These are phyloP conservation scores for Fallopia convolvulus DNA, from an alignment of 148 eudicot genomes.

Conservation along the genomic window DNA sequence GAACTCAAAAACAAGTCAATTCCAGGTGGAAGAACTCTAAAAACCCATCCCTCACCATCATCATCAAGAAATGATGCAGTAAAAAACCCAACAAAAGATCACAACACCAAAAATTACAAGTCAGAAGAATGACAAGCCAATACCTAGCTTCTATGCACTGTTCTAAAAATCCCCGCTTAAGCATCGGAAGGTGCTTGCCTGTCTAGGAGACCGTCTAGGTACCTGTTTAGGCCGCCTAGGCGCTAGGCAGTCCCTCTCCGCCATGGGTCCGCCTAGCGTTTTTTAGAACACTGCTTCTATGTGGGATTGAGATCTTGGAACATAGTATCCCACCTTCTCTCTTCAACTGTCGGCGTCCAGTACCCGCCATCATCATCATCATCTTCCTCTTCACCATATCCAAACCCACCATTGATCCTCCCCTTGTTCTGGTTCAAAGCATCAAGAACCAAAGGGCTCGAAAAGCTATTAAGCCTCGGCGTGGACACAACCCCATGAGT, in stretches of 20 bases:
- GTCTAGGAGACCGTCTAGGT: no score
- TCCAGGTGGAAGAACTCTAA: conserved; percentile 19
- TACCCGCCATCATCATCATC: conserved; percentile 30
- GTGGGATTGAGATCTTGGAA: conserved; percentile 72
- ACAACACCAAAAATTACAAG: background rate
- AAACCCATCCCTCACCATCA: conserved; percentile 25
- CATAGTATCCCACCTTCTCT: conserved; percentile 78
- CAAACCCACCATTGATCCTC: conserved; percentile 17
- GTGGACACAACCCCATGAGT: conserved; percentile 43
- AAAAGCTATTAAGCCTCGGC: conserved; percentile 39
- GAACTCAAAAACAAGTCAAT: conserved; percentile 10
- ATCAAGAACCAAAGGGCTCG: conserved; percentile 36
- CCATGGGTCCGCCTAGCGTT: no score
- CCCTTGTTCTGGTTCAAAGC: conserved; percentile 16
- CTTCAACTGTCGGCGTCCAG: conserved; percentile 50
- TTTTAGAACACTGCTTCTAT: no score
- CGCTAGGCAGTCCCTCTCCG: no score
- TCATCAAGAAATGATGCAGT: conserved; percentile 3
- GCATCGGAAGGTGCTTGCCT: no score
- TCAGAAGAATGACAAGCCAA: background rate
- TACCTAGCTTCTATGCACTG: conserved; percentile 20
- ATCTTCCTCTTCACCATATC: conserved; percentile 11
- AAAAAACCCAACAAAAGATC: background rate
- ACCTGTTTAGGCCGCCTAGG: no score
- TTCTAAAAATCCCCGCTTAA: no score